Percentiles rank a stretch among this genome's conserved stretches.
Conservation (phyloP, 306 rosid genomes). For the Hippophae tibetana region DNA sequence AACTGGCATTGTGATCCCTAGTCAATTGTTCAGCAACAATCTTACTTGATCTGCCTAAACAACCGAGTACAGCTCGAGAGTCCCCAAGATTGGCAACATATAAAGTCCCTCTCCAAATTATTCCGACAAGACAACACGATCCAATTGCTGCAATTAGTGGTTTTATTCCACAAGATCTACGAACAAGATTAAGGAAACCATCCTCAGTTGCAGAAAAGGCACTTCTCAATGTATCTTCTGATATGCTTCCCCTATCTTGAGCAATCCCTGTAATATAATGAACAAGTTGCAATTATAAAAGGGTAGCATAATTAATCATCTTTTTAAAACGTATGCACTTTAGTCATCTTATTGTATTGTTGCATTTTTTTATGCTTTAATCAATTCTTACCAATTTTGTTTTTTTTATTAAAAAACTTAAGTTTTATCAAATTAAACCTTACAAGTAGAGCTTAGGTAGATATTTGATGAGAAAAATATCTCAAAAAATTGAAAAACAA, state of each 20-base stretch:
- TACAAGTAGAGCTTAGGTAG: too few species aligned
- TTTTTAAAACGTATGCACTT: too few species aligned
- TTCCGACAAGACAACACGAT: conserved; percentile 81
- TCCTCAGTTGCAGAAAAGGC: conserved; percentile 84
- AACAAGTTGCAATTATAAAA: conserved; percentile 15
- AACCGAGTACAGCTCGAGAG: conserved; percentile 79
- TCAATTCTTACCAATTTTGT: too few species aligned
- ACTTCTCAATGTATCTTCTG: conserved; percentile 51
- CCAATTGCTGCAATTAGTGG: conserved; percentile 76
- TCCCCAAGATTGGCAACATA: conserved; percentile 76
- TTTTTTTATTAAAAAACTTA: too few species aligned
- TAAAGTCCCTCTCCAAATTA: conserved; percentile 65
- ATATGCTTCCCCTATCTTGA: conserved; percentile 49
- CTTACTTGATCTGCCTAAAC: conserved; percentile 49
- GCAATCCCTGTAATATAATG: conserved; percentile 45
- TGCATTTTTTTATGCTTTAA: too few species aligned
- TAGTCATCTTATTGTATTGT: too few species aligned
- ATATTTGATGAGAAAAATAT: too few species aligned
- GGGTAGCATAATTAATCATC: background rate
- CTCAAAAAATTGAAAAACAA: too few species aligned
- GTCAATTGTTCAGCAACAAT: conserved; percentile 69
- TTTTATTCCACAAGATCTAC: conserved; percentile 59
- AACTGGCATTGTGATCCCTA: conserved; percentile 71
- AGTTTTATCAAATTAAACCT: too few species aligned
- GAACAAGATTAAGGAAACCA: conserved; percentile 74